A percentile compares a stretch with the other conserved stretches of the same genome.
These are phyloP conservation scores for Microcera coccophila DNA, from an alignment of 2,329 filamentous ascomycete species.

Conservation along the genomic window DNA sequence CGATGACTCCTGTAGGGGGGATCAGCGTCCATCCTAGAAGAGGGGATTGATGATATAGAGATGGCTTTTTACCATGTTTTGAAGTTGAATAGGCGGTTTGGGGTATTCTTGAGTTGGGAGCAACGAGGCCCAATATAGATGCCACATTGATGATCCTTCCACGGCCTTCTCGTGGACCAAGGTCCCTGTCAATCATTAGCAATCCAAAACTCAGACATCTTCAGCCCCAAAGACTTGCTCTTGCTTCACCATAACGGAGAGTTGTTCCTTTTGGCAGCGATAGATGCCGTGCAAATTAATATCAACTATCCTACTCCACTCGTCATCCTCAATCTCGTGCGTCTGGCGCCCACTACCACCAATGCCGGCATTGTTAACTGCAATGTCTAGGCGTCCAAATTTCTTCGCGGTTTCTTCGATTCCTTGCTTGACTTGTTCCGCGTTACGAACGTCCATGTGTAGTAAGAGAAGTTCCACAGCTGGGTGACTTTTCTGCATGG, in stretches of 20 bases:
- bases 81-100: conserved; percentile 47
- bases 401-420: conserved; percentile 38
- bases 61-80: conserved; percentile 49
- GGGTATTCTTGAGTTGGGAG: conserved; percentile 31
- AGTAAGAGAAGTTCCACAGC: conserved; percentile 39
- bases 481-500: conserved; percentile 37
- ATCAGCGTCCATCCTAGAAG: no score
- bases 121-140: conserved; percentile 49
- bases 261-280: conserved; percentile 52
- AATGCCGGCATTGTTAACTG: conserved; percentile 54
- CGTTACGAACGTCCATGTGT: conserved; percentile 44
- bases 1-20: conserved; percentile 39
- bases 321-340: conserved; percentile 42
- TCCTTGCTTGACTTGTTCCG: conserved; percentile 39
- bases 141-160: conserved; percentile 54
- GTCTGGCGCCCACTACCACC: conserved; percentile 39
- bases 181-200: conserved; percentile 23
- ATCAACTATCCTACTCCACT: conserved; percentile 49
- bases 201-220: background rate
- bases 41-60: no score
- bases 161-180: conserved; percentile 38
- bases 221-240: conserved; percentile 28
- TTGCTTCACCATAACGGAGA: conserved; percentile 49
- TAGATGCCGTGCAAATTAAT: conserved; percentile 56
- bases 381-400: conserved; percentile 54